Evolutionary conservation across 2,329 filamentous ascomycete species (phyloP).

Genomic region (Sporothrix humicola): DNA sequence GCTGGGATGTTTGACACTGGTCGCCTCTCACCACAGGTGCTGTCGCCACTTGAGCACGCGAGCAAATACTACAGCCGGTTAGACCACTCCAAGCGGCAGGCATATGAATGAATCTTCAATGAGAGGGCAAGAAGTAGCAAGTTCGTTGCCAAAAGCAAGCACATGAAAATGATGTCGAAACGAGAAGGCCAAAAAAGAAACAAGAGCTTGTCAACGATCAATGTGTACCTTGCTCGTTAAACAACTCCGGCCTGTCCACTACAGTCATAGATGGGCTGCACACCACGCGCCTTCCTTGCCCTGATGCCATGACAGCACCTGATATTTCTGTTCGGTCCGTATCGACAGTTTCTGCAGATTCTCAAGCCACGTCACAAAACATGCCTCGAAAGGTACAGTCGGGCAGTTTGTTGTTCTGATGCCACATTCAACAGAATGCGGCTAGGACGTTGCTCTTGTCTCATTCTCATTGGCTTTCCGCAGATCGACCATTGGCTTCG

Average conservation of each 20-base stretch:
- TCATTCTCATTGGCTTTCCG: conserved; percentile 19
- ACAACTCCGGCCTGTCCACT: too few relatives aligned
- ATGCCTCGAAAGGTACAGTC: background rate
- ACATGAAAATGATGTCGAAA: background rate
- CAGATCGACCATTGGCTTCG: conserved; percentile 23
- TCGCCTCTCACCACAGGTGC: background rate
- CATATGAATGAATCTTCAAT: background rate
- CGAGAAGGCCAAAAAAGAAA: too few relatives aligned
- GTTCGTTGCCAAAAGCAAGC: background rate
- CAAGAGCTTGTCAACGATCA: background rate
- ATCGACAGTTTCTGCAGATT: background rate
- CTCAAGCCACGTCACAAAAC: conserved; percentile 8
- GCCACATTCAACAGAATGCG: background rate
- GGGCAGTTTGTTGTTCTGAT: conserved; percentile 13
- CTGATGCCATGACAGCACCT: background rate
- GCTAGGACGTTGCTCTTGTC: background rate
- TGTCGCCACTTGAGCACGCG: conserved; percentile 20
- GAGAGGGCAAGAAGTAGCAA: background rate
- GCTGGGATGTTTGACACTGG: background rate
- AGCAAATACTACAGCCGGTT: conserved; percentile 28
- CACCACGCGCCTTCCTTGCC: background rate
- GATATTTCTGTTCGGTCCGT: conserved; percentile 8
- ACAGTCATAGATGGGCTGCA: background rate
- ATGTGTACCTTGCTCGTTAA: background rate
- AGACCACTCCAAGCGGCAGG: conserved; percentile 16